These are phyloP conservation scores for Antarctomyces pellizariae DNA, from an alignment of 495 filamentous ascomycete species.

Conservation along the genomic window DNA sequence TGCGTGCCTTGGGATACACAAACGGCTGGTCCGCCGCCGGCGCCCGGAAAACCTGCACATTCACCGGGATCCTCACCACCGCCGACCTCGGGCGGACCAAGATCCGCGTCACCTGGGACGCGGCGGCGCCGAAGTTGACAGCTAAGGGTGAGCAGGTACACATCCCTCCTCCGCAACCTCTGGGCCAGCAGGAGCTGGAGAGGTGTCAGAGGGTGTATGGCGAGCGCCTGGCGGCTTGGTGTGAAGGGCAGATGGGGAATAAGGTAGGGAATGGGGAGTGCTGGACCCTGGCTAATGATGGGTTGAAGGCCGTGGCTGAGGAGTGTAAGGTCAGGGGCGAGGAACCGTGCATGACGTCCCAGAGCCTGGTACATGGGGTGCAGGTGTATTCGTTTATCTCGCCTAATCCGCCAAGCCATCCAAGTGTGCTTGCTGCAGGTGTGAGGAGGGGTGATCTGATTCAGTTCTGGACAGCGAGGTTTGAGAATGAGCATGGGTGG, in stretches of 20 bases:
- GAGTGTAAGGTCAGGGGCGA: constrained; percentile 9
- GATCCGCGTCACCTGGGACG: constrained; percentile 18
- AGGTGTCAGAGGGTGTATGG: constrained; percentile 5
- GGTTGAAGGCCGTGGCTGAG: constrained; percentile 12
- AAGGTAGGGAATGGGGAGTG: constrained; percentile 21
- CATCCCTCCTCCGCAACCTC: constrained; percentile 14
- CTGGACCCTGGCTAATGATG: constrained; percentile 19
- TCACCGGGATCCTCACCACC: constrained; percentile 13
- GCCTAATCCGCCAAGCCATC: constrained; percentile 8
- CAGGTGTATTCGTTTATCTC: constrained; percentile 13
- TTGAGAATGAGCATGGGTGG: constrained; percentile 11
- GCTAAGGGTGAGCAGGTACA: constrained; percentile 17
- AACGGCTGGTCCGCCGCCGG: constrained; percentile 13
- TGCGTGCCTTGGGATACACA: constrained; percentile 6
- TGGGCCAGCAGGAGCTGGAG: constrained; percentile 7
- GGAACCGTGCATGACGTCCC: constrained; percentile 15
- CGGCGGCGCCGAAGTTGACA: constrained; percentile 14
- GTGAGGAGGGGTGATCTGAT: constrained; percentile 18
- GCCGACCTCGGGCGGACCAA: constrained; percentile 15
- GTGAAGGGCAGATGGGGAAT: constrained; percentile 12
- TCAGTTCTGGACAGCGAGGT: constrained; percentile 15
- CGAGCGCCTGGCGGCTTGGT: constrained; percentile 15
- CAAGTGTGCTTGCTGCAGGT: constrained; percentile 9
- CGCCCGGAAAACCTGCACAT: constrained; percentile 13
- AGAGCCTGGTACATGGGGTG: constrained; percentile 15